Percentiles rank a stretch among this genome's conserved stretches.
Conservation (phyloP, 2,329 filamentous ascomycete species). For the Cladosporium oxysporum region DNA sequence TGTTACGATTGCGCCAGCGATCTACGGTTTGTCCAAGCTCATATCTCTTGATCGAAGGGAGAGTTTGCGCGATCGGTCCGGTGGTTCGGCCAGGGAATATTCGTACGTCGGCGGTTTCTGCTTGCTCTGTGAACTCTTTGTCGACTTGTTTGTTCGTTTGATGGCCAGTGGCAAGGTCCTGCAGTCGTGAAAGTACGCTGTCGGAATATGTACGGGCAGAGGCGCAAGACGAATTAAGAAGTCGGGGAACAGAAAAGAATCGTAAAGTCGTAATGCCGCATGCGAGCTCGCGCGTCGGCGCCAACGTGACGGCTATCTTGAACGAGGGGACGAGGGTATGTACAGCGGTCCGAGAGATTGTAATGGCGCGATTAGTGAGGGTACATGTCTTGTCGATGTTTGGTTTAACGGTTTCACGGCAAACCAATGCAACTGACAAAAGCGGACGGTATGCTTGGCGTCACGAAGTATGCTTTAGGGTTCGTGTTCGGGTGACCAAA, state of each 20-base stretch:
- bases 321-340: background rate
- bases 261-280: constrained; percentile 15
- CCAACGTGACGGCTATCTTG: constrained; percentile 13
- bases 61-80: background rate
- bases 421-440: background rate
- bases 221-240: background rate
- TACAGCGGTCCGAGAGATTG: background rate
- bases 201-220: constrained; percentile 12
- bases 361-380: background rate
- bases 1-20: constrained; percentile 7
- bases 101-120: background rate
- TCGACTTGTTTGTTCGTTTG: background rate
- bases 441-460: constrained; percentile 10
- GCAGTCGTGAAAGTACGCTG: background rate
- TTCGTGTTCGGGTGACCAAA: background rate
- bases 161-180: background rate
- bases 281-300: constrained; percentile 11
- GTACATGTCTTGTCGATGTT: background rate
- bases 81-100: background rate
- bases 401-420: background rate
- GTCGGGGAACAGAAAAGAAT: constrained; percentile 7
- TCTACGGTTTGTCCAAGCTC: constrained; percentile 8
- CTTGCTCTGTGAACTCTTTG: background rate
- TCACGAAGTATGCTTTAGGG: background rate
- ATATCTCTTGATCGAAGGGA: constrained; percentile 13